phyloP scores from a whole-genome alignment of 176 grass and related monocot genomes.

The Oryza meyeriana region DNA sequence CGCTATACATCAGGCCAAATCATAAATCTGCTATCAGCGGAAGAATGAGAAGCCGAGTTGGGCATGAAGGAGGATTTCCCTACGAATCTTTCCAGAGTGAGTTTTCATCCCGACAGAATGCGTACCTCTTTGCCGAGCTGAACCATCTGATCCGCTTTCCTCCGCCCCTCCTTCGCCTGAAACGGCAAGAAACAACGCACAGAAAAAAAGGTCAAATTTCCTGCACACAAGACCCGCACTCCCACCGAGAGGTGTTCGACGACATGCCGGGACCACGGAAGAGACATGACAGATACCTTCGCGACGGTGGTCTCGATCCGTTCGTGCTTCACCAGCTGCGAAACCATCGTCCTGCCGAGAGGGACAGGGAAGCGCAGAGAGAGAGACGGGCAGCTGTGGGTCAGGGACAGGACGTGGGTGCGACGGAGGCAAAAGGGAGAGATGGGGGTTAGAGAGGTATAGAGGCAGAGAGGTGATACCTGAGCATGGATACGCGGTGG shows the following conservation, averaged over 20 bases:
- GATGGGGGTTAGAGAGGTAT: neutral
- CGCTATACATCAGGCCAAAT: neutral
- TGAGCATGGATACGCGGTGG: slow-evolving; percentile 69
- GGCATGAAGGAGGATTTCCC: neutral
- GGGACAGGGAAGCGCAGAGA: neutral
- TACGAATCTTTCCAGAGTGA: no score
- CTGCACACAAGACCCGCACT: neutral
- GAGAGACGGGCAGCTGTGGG: neutral
- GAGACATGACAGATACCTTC: slow-evolving; percentile 44
- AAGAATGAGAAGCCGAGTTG: neutral
- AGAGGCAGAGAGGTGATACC: slow-evolving; percentile 29
- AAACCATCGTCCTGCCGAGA: slow-evolving; percentile 84
- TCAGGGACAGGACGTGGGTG: neutral
- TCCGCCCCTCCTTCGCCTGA: slow-evolving; percentile 90
- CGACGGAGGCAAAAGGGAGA: neutral
- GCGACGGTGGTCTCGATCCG: slow-evolving; percentile 85
- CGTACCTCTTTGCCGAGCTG: slow-evolving; percentile 82
- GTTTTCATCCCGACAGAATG: neutral
- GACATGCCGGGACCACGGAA: neutral
- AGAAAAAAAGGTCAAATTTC: neutral
- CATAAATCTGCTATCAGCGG: neutral
- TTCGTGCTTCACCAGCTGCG: slow-evolving; percentile 97
- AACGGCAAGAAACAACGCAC: neutral
- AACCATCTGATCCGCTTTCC: slow-evolving; percentile 93
- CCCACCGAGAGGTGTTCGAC: neutral